Conservation (phyloP, 1,284 basidiomycete genomes). For the Sporisorium exsertum region DNA sequence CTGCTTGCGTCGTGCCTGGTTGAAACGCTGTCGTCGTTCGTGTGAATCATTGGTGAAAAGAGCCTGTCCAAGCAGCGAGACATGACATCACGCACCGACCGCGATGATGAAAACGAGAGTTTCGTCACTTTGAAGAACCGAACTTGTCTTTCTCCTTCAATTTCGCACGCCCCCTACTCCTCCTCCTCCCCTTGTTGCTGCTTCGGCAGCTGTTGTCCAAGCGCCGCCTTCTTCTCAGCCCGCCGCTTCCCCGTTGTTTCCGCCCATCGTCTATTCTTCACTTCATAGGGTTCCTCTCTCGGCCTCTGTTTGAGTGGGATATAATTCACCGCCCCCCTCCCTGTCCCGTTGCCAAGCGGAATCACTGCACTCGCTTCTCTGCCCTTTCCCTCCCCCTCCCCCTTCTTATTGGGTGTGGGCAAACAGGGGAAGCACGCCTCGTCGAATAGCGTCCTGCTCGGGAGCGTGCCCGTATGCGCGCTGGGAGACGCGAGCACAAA, state of each 20-base stretch:
- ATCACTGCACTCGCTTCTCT: constrained; percentile 8
- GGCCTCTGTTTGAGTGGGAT: constrained; percentile 13
- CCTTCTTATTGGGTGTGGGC: not conserved
- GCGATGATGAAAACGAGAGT: no score
- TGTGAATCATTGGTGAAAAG: not conserved
- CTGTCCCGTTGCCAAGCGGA: constrained; percentile 39
- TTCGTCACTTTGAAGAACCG: not conserved
- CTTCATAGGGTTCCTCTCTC: constrained; percentile 35
- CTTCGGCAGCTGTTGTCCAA: not conserved
- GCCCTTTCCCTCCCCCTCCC: not conserved
- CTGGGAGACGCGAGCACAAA: constrained; percentile 52
- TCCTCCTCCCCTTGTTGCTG: not conserved
- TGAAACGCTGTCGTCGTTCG: not conserved
- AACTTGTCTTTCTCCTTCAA: not conserved
- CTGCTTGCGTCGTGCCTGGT: not conserved
- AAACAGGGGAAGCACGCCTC: constrained; percentile 28
- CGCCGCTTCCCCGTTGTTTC: constrained; percentile 25
- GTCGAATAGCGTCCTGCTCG: constrained; percentile 12
- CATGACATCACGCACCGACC: not conserved
- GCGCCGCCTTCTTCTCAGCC: constrained; percentile 13
- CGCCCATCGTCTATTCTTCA: constrained; percentile 42
- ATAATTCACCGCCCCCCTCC: constrained; percentile 30
- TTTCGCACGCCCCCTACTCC: not conserved
- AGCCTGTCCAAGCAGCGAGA: not conserved
- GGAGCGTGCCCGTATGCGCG: constrained; percentile 11